phyloP scores from a whole-genome alignment of 192 early-diverging fungal genomes.

The Coemansia erecta region DNA sequence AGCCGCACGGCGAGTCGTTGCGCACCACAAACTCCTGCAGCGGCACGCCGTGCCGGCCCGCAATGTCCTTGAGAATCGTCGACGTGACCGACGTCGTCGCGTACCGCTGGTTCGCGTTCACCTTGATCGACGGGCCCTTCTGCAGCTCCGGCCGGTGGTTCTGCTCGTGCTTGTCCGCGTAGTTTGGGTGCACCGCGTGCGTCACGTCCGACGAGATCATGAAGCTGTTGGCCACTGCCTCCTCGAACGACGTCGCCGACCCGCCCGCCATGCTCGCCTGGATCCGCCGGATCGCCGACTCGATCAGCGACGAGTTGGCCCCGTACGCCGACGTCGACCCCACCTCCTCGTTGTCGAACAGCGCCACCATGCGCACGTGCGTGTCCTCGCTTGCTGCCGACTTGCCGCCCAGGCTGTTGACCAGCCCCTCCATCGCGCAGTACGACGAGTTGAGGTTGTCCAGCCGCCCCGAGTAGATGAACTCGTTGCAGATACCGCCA shows the following conservation, averaged over 20 bases:
- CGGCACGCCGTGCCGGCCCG: constrained; percentile 72
- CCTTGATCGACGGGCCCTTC: constrained; percentile 93
- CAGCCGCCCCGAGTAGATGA: constrained; percentile 87
- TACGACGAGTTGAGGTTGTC: constrained; percentile 98
- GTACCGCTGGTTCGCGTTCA: constrained; percentile 94
- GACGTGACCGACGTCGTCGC: constrained; percentile 74
- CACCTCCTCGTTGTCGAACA: constrained; percentile 99
- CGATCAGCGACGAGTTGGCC: constrained; percentile 87
- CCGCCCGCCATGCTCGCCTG: constrained; percentile 35
- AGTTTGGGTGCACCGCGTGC: constrained; percentile 89
- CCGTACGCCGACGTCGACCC: constrained; percentile 91
- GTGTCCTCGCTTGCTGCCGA: constrained; percentile 43
- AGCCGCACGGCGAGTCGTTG: constrained; percentile 93
- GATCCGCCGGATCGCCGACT: constrained; percentile 67
- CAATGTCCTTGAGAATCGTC: constrained; percentile 73
- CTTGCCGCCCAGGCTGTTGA: constrained; percentile 32
- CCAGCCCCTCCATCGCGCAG: constrained; percentile 68
- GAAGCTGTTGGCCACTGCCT: constrained; percentile 78
- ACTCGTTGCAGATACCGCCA: constrained; percentile 91
- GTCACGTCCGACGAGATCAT: constrained; percentile 94
- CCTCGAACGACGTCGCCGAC: constrained; percentile 70
- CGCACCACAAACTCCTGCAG: constrained; percentile 90
- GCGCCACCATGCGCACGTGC: constrained; percentile 74
- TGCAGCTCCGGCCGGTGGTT: constrained; percentile 91
- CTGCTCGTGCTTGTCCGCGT: constrained; percentile 89